A percentile compares a stretch with the other conserved stretches of the same genome.
phyloP scores from a whole-genome alignment of 495 filamentous ascomycete genomes.

The Penicillium fimorum region DNA sequence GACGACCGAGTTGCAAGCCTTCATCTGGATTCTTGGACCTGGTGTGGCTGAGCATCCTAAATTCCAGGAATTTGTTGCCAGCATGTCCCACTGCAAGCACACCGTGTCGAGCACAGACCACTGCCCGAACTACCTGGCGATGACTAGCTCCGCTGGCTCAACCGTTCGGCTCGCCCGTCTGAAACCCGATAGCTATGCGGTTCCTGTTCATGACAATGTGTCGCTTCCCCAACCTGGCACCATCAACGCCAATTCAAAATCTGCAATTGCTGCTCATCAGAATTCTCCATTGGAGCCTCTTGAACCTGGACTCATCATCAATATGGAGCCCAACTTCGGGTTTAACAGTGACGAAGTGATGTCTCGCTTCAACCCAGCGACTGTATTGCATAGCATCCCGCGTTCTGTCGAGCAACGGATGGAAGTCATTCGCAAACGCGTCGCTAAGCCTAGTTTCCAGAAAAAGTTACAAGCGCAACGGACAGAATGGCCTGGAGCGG shows the following conservation, averaged over 20 bases:
- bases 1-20: slow-evolving; percentile 61
- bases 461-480: slow-evolving; percentile 39
- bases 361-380: slow-evolving; percentile 52
- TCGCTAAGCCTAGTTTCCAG: slow-evolving; percentile 27
- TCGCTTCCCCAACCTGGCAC: slow-evolving; percentile 35
- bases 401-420: slow-evolving; percentile 45
- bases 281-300: slow-evolving; percentile 33
- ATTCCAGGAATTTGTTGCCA: slow-evolving; percentile 66
- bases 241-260: slow-evolving; percentile 13
- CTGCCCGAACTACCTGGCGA: slow-evolving; percentile 68
- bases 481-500: slow-evolving; percentile 59
- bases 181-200: slow-evolving; percentile 63
- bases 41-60: slow-evolving; percentile 60
- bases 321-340: slow-evolving; percentile 63
- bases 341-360: slow-evolving; percentile 50
- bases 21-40: slow-evolving; percentile 79
- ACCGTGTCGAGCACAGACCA: slow-evolving; percentile 68
- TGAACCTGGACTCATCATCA: slow-evolving; percentile 52
- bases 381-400: slow-evolving; percentile 36
- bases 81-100: slow-evolving; percentile 62
- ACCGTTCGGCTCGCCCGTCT: slow-evolving; percentile 66
- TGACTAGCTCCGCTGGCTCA: slow-evolving; percentile 61
- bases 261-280: slow-evolving; percentile 12
- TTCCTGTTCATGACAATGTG: slow-evolving; percentile 60
- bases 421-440: slow-evolving; percentile 25